phyloP scores from a whole-genome alignment of 805 yeast species.

The Metschnikowia henanensis region DNA sequence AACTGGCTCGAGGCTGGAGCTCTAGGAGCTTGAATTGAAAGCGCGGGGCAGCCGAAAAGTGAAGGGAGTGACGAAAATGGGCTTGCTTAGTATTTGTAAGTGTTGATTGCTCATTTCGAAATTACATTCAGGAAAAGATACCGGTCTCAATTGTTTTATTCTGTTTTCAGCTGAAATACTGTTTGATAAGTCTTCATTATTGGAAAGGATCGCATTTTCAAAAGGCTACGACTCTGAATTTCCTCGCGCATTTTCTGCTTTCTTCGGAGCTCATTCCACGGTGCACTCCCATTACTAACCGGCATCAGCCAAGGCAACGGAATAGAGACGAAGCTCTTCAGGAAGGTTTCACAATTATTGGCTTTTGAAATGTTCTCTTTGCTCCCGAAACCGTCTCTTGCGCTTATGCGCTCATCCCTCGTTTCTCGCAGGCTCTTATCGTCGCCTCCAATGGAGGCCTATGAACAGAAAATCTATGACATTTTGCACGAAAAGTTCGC shows the following conservation, averaged over 20 bases:
- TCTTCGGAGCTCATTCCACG: not conserved
- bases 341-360: too few relatives aligned
- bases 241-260: not conserved
- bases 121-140: too few relatives aligned
- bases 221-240: not conserved
- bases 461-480: conserved; percentile 62
- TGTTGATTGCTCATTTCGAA: too few relatives aligned
- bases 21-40: too few relatives aligned
- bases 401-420: not conserved
- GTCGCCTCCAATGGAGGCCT: conserved; percentile 45
- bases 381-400: not conserved
- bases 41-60: too few relatives aligned
- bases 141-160: too few relatives aligned
- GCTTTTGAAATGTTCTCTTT: not conserved
- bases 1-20: too few relatives aligned
- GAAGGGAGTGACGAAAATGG: too few relatives aligned
- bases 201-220: too few relatives aligned
- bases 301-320: not conserved
- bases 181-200: not conserved
- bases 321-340: too few relatives aligned
- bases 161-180: not conserved
- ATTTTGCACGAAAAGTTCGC: conserved; percentile 53
- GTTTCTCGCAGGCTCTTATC: conserved; percentile 10
- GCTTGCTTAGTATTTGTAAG: too few relatives aligned
- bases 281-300: conserved; percentile 6